Evolutionary conservation across 1,139 yeast genomes (phyloP).

Genomic region (Saccharomyces hybrid): DNA sequence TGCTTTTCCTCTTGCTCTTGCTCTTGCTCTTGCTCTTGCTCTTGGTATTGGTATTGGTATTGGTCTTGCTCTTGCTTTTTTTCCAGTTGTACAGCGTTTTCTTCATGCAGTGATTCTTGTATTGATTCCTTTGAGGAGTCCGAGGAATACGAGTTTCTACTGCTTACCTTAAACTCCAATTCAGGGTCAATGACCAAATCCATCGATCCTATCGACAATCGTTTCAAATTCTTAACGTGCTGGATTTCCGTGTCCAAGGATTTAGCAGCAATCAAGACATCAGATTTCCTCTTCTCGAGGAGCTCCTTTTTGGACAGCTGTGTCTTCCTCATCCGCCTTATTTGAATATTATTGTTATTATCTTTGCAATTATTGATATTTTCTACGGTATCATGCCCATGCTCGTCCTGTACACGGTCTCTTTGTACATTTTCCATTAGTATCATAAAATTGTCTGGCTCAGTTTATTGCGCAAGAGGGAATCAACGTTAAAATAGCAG

Average conservation of each 20-base stretch:
- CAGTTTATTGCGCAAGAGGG: not conserved
- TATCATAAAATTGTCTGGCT: not conserved
- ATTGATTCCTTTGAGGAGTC: constrained; percentile 1
- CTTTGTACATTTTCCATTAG: not conserved
- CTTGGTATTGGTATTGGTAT: no score
- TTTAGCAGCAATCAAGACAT: constrained; percentile 32
- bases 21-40: no score
- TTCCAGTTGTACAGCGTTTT: not conserved
- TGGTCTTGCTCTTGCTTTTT: no score
- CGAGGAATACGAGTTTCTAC: constrained; percentile 12
- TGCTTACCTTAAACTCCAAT: constrained; percentile 23
- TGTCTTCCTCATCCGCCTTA: not conserved
- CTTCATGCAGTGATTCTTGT: not conserved
- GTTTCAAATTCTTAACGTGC: constrained; percentile 29
- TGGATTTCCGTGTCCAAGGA: constrained; percentile 30
- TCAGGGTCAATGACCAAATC: constrained; percentile 32
- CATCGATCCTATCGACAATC: constrained; percentile 33
- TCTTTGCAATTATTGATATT: not conserved
- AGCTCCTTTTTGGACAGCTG: not conserved
- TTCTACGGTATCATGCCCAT: not conserved
- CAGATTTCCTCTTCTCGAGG: constrained; percentile 27
- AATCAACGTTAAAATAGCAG: not conserved
- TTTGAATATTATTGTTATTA: not conserved
- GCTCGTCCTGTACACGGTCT: not conserved
- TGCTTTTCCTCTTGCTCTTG: no score